These are phyloP conservation scores for Fusarium pseudocircinatum DNA, from an alignment of 2,329 filamentous ascomycete genomes.

Conservation along the genomic window DNA sequence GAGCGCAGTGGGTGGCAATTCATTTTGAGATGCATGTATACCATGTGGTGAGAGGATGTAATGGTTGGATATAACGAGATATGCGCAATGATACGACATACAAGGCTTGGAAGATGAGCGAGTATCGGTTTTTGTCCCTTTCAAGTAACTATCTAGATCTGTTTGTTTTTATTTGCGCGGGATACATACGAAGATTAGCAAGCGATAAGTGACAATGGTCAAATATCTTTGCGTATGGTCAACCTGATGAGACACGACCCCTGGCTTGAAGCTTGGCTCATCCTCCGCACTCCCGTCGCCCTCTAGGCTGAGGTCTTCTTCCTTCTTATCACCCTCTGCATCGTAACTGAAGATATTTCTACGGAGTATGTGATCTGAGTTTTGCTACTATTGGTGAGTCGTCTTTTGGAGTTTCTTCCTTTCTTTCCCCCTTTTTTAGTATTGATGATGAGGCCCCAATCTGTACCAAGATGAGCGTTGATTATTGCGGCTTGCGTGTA, in stretches of 20 bases:
- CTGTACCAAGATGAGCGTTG: neutral
- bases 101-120: constrained; percentile 2
- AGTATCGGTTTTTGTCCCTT: constrained; percentile 9
- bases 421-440: neutral
- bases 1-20: neutral
- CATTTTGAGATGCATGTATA: constrained; percentile 15
- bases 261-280: neutral
- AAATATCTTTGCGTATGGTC: neutral
- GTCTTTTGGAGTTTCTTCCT: neutral
- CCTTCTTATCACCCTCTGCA: neutral
- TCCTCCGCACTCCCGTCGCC: neutral
- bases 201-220: neutral
- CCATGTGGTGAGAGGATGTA: constrained; percentile 9
- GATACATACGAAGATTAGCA: neutral
- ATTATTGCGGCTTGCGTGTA: neutral
- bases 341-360: neutral
- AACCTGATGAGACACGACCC: neutral
- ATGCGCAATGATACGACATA: constrained; percentile 39
- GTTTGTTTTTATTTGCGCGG: neutral
- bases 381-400: neutral
- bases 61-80: constrained; percentile 36
- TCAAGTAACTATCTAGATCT: constrained; percentile 3
- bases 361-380: neutral
- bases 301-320: neutral
- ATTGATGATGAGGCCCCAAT: neutral